Base-by-base conservation (phyloP, 1,139 yeast genomes). In the Candida neerlandica region DNA sequence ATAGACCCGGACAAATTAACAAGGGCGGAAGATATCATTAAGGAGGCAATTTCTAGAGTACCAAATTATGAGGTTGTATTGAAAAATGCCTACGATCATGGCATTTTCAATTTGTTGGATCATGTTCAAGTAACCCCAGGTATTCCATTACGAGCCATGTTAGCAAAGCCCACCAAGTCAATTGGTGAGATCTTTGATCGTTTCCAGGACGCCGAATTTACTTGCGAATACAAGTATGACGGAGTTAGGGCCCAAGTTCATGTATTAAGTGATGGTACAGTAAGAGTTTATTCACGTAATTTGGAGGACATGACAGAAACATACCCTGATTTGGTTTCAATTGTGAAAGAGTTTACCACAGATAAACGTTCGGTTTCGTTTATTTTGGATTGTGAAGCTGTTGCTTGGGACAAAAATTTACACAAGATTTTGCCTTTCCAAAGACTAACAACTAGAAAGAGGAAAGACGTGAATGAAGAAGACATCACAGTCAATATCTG, bases 211-310 rank as follows among this genome's bases (percentile, higher is more conserved):
- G 87, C 86, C 57, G 82, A 82, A 51, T 94, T 94, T 62, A 91
- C 98, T 0, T 92, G 97, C 65, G 99, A 94, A 64, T 94, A 92
- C 71, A 94, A 94, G 63, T 94, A 94, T 62, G 99, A 94, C 65
- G 99, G 99, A 43, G 99, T 95, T 68, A 81, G 99, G 59, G 98
- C 98, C 0, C 99, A 94, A 64, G 86, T 94, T 7, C 99, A 94
- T 66, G 69, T 87, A 34, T 66, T 89, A 16, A 69, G 75, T 1
- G 81, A 81, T 58, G 97, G 97, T 0, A 63, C 74, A 10, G 85
- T 91, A 57, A 77, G 82, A 47, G 86, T 94, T 9, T 94, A 90
- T 64, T 91, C 97, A 1, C 81, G 99, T 69, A 94, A 94, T 66
- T 89, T 96, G 46, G 99, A 94, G 72, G 95, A 95, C 66, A 94